phyloP scores from a whole-genome alignment of 352 stramenopile genomes.

The Phytopythium montanum region DNA sequence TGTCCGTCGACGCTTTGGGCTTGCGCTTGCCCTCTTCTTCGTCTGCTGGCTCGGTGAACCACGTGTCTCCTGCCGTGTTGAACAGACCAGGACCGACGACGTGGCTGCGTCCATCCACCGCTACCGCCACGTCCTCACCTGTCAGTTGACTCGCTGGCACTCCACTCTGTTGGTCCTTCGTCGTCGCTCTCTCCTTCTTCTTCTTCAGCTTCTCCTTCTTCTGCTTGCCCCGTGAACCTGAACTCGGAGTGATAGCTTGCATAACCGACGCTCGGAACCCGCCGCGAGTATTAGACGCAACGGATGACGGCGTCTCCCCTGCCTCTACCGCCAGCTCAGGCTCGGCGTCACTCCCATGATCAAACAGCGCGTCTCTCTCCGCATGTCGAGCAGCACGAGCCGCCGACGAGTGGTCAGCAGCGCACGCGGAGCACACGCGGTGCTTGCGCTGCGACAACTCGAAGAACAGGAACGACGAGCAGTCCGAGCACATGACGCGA shows the following conservation, averaged over 20 bases:
- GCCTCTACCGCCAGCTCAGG: not conserved
- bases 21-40: constrained; percentile 1
- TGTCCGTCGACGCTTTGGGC: not conserved
- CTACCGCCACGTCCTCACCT: not conserved
- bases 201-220: constrained; percentile 10
- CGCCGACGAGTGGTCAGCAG: constrained; percentile 17
- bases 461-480: constrained; percentile 64
- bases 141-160: not conserved
- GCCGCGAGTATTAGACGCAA: constrained; percentile 2
- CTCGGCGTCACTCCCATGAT: constrained; percentile 8
- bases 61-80: constrained; percentile 46
- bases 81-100: constrained; percentile 27
- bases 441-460: constrained; percentile 57
- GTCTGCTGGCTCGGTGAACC: constrained; percentile 42
- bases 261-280: constrained; percentile 9
- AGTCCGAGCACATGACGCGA: constrained; percentile 74
- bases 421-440: constrained; percentile 53
- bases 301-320: constrained; percentile 9
- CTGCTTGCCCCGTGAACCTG: constrained; percentile 8
- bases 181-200: not conserved
- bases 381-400: constrained; percentile 2
- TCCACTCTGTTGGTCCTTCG: not conserved
- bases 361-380: constrained; percentile 8
- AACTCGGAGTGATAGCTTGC: constrained; percentile 9
- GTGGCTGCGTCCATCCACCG: constrained; percentile 1